Percentiles rank a stretch among this genome's conserved stretches.
Evolutionary conservation across 805 yeast species (phyloP).

Genomic region (Metschnikowia matae): DNA sequence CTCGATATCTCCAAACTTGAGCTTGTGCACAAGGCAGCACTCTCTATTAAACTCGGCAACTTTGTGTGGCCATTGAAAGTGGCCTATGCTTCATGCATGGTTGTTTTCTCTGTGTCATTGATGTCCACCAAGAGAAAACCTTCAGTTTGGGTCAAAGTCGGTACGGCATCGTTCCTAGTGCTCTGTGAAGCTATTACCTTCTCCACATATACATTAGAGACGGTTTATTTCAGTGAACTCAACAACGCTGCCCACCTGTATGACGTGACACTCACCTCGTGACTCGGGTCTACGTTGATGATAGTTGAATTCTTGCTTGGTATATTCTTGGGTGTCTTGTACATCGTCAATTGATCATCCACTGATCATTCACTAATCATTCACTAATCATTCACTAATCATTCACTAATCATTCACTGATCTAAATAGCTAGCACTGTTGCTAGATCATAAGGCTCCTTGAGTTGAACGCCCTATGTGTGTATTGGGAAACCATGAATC

Average conservation of each 20-base stretch:
- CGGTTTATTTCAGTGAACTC: constrained; percentile 7
- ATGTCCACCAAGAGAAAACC: not conserved
- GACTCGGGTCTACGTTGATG: constrained; percentile 10
- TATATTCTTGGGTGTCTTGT: constrained; percentile 4
- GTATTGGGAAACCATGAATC: no score
- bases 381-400: no score
- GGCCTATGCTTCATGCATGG: constrained; percentile 4
- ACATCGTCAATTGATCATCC: constrained; percentile 3
- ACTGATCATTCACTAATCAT: not conserved
- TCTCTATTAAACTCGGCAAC: constrained; percentile 9
- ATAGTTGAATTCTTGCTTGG: constrained; percentile 11
- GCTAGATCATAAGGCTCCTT: not conserved
- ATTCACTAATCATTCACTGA: no score
- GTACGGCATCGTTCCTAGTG: constrained; percentile 4
- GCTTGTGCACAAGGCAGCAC: constrained; percentile 11
- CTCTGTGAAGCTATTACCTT: constrained; percentile 12
- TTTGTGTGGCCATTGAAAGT: constrained; percentile 6
- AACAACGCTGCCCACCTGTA: constrained; percentile 9
- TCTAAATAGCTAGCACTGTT: not conserved
- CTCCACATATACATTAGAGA: constrained; percentile 8
- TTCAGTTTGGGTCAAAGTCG: not conserved
- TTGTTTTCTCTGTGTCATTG: constrained; percentile 3
- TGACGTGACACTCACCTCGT: constrained; percentile 11
- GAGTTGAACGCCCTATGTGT: no score
- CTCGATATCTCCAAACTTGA: constrained; percentile 12